Evolutionary conservation across 2,329 filamentous ascomycete species (phyloP).

Genomic region (Exophiala sp.): DNA sequence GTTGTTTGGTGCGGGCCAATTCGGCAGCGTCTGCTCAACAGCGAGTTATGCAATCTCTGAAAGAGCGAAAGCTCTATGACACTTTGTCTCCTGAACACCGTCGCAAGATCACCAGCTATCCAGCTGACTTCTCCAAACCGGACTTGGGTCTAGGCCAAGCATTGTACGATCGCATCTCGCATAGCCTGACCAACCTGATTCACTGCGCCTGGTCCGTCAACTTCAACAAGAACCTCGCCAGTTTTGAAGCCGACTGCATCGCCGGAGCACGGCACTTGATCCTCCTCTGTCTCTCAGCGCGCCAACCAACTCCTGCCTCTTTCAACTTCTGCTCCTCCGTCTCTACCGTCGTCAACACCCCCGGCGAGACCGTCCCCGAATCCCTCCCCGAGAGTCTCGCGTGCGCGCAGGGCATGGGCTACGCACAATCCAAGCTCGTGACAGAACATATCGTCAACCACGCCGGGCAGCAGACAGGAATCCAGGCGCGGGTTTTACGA

Average conservation of each 20-base stretch:
- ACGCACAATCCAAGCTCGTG: conserved; percentile 54
- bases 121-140: conserved; percentile 42
- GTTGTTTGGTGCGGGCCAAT: conserved; percentile 53
- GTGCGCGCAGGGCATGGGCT: conserved; percentile 42
- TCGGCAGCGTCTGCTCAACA: conserved; percentile 39
- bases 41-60: conserved; percentile 44
- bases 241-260: conserved; percentile 48
- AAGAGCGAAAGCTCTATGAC: conserved; percentile 25
- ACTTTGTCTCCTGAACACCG: conserved; percentile 4
- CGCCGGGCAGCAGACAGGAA: conserved; percentile 19
- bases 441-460: conserved; percentile 47
- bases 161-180: conserved; percentile 39
- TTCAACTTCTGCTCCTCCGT: conserved; percentile 51
- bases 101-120: conserved; percentile 45
- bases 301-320: conserved; percentile 32
- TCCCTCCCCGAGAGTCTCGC: no score
- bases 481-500: conserved; percentile 41
- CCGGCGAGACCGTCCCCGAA: conserved; percentile 12
- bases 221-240: conserved; percentile 52
- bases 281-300: conserved; percentile 34
- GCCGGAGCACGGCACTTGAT: conserved; percentile 29
- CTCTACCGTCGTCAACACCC: conserved; percentile 33
- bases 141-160: conserved; percentile 45
- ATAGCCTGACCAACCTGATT: conserved; percentile 49
- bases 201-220: conserved; percentile 63